Conservation (phyloP, 139 green algal species). For the Micromonas pusilla region DNA sequence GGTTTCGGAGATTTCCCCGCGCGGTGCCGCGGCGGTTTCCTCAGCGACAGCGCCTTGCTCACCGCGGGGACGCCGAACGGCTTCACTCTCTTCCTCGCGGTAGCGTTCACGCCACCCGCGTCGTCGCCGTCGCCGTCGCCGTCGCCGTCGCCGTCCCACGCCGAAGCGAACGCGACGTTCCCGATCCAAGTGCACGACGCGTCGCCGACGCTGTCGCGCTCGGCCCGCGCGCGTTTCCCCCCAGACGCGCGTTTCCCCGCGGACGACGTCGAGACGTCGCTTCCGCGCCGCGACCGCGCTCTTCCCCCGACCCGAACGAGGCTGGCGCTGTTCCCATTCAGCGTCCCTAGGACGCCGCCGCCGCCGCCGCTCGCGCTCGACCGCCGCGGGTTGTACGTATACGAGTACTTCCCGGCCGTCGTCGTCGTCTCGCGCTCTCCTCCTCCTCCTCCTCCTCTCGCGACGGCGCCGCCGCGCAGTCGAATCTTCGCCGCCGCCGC, state of each 20-base stretch:
- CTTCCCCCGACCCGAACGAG: no score
- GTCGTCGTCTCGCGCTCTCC: neutral
- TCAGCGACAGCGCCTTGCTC: neutral
- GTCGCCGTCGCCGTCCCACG: no score
- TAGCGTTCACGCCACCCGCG: neutral
- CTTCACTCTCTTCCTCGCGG: neutral
- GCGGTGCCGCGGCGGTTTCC: neutral
- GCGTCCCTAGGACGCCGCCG: neutral
- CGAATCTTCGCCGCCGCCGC: neutral
- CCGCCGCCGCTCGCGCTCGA: neutral
- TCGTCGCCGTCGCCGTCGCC: no score
- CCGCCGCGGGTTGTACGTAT: neutral
- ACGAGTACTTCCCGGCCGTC: no score
- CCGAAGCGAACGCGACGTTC: no score
- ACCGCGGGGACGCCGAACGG: neutral
- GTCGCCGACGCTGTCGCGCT: neutral
- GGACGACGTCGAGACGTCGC: no score
- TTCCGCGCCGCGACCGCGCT: no score
- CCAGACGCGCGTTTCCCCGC: no score
- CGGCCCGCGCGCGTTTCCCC: neutral
- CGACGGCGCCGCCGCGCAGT: neutral
- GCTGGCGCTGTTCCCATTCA: no score
- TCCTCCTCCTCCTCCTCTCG: neutral
- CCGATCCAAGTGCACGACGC: no score
- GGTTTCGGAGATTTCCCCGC: no score